phyloP scores from a whole-genome alignment of 345 rosid genomes.

The Pugionium cornutum region DNA sequence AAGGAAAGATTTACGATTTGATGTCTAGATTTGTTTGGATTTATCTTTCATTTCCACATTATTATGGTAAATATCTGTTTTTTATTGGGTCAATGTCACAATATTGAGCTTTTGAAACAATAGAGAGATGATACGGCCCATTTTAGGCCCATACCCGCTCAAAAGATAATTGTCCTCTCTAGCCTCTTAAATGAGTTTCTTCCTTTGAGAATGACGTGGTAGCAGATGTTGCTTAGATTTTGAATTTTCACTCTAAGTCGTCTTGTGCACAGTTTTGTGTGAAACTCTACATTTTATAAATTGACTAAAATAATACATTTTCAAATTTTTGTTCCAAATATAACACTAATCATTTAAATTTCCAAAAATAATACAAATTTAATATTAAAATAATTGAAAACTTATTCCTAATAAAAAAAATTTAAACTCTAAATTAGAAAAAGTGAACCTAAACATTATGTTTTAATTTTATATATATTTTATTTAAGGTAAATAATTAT shows the following conservation, averaged over 20 bases:
- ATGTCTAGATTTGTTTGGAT: conserved; percentile 36
- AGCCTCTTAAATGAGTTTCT: background rate
- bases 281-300: too few relatives aligned
- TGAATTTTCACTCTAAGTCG: background rate
- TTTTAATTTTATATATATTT: too few relatives aligned
- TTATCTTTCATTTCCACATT: conserved; percentile 21
- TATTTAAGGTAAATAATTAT: too few relatives aligned
- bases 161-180: background rate
- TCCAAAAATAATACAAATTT: too few relatives aligned
- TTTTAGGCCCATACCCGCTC: conserved; percentile 11
- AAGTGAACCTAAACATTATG: too few relatives aligned
- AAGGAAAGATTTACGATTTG: conserved; percentile 31
- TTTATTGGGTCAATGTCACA: conserved; percentile 9
- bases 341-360: too few relatives aligned
- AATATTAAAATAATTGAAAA: too few relatives aligned
- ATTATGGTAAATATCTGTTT: conserved; percentile 7
- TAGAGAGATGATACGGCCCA: conserved; percentile 19
- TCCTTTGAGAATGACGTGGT: conserved; percentile 21
- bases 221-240: conserved; percentile 1
- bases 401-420: too few relatives aligned
- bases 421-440: too few relatives aligned
- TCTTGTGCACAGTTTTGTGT: too few relatives aligned
- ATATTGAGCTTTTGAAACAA: background rate
- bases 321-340: too few relatives aligned
- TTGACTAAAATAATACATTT: too few relatives aligned